Evolutionary conservation across 1,139 yeast genomes (phyloP), one percentile per base, ranked within the genome.

Genomic region (Candida sp.): DNA sequence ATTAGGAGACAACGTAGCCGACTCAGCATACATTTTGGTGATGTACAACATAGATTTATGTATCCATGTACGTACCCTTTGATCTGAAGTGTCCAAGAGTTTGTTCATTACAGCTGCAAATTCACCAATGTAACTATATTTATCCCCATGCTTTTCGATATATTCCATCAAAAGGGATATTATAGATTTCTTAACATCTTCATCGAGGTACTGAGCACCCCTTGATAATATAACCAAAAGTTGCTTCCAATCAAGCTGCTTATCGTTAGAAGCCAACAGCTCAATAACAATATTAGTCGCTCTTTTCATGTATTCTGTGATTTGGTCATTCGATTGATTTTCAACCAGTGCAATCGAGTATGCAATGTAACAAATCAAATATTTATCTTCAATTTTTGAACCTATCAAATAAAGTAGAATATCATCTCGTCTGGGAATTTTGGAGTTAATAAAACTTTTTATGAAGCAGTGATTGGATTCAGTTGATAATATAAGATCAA

Each of bases 1-100:
- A 8, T 63, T 58, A 0, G 43, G 45, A 0, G 77, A 63, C 11
- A 76, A 53, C 4, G 49, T 52, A 1, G 57, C 52, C 4, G 66
- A 60, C 53, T 84, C 87, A 1, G 93, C 84, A 51, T 84, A 71
- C 46, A 74, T 69, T 53, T 80, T 84, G 8, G 91, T 86, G 35
- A 83, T 68, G 55, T 77, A 82, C 6, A 86, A 59, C 52, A 77
- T 68, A 4, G 81, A 68, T 50, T 81, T 78, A 46, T 70, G 68
- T 23, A 74, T 42, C 84, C 84, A 79, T 5, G 43, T 38, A 2
- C 30, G 30, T 36, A 34, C 19, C 21, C 19, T 29, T 37, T 5
- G 29, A 11, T 37, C 30, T 40, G 22, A 48, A 21, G 25, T 36
- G 41, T 36, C 39, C 21, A 39, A 45, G 25, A 39, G 42, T 4